Evolutionary conservation across 1,284 basidiomycete species (phyloP).

Genomic region (Naganishia sp.): DNA sequence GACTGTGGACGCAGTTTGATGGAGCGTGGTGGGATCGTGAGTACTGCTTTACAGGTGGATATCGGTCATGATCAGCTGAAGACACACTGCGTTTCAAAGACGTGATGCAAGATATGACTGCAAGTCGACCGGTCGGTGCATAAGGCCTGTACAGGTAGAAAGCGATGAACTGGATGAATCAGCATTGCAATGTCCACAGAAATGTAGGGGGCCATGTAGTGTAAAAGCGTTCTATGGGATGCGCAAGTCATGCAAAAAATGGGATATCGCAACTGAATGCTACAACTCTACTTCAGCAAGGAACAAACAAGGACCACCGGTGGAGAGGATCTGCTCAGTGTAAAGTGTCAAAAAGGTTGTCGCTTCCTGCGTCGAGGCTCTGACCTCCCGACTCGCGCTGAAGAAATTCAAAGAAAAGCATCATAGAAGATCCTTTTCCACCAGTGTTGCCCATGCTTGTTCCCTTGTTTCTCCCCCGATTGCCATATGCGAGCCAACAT

Average conservation of each 20-base stretch:
- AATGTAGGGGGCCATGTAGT: neutral
- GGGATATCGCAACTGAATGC: neutral
- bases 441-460: neutral
- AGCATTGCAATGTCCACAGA: neutral
- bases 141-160: no score
- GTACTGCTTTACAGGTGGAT: neutral
- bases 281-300: neutral
- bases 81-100: neutral
- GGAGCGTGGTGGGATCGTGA: constrained; percentile 32
- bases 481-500: neutral
- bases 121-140: neutral
- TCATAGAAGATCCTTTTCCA: constrained; percentile 27
- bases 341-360: constrained; percentile 16
- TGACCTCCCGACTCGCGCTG: constrained; percentile 32
- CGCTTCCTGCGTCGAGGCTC: constrained; percentile 29
- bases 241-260: neutral
- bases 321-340: constrained; percentile 26
- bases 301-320: constrained; percentile 11
- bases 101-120: constrained; percentile 25
- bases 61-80: neutral
- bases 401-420: constrained; percentile 32
- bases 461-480: neutral
- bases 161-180: no score
- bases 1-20: constrained; percentile 29
- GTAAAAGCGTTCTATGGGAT: constrained; percentile 3